Percentiles rank a stretch among this genome's conserved stretches.
phyloP scores from a whole-genome alignment of 306 rosid species.

The Aeschynomene evenia region DNA sequence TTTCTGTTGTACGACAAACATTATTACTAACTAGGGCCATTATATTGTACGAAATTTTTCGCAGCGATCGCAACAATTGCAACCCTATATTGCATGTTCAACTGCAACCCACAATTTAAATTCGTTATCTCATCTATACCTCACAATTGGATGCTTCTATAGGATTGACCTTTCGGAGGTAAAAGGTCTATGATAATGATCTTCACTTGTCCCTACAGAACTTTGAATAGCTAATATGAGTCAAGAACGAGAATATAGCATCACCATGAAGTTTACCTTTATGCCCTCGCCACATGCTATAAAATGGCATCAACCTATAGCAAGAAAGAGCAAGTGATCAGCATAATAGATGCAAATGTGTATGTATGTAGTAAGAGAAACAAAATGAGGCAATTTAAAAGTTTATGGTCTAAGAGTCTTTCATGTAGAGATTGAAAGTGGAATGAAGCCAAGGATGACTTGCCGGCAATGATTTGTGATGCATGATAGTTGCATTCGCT shows the following conservation, averaged over 20 bases:
- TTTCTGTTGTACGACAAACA: too few relatives aligned
- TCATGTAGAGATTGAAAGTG: constrained; percentile 42
- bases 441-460: constrained; percentile 51
- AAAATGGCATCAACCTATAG: constrained; percentile 5
- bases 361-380: neutral
- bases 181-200: neutral
- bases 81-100: too few relatives aligned
- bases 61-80: too few relatives aligned
- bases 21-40: too few relatives aligned
- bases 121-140: neutral
- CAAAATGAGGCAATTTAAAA: neutral
- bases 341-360: neutral
- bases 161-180: neutral
- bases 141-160: constrained; percentile 6
- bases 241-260: constrained; percentile 26
- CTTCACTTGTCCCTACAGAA: neutral
- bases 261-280: constrained; percentile 18
- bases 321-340: neutral
- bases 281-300: constrained; percentile 16
- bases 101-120: neutral
- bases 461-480: constrained; percentile 27
- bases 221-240: constrained; percentile 1
- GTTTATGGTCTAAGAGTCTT: constrained; percentile 31
- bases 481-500: neutral
- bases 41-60: too few relatives aligned